Conservation (phyloP, 1,284 basidiomycete genomes). For the Ustilago cynodontis region DNA sequence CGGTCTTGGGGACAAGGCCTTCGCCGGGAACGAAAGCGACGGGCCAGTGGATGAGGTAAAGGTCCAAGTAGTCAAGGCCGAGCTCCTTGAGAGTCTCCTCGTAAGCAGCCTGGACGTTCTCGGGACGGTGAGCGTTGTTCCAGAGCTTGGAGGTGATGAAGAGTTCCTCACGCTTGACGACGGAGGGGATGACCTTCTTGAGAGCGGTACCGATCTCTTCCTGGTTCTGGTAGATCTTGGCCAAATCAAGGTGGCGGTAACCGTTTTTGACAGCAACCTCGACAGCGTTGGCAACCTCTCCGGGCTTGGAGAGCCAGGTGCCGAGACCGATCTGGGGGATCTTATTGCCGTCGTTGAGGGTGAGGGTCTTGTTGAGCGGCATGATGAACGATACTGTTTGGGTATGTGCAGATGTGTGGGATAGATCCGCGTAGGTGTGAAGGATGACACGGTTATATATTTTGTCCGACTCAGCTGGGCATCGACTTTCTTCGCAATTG, state of each 20-base stretch:
- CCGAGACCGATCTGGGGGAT: conserved; percentile 76
- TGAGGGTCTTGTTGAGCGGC: conserved; percentile 59
- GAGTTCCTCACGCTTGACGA: conserved; percentile 72
- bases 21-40: conserved; percentile 71
- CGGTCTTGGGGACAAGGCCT: conserved; percentile 73
- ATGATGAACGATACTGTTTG: conserved; percentile 24
- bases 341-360: conserved; percentile 67
- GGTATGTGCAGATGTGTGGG: not conserved
- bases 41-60: conserved; percentile 87
- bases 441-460: conserved; percentile 21
- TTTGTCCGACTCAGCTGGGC: not conserved
- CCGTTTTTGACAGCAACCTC: conserved; percentile 59
- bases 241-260: conserved; percentile 67
- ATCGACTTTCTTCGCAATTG: not conserved
- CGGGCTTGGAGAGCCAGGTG: conserved; percentile 82
- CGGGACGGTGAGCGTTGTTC: conserved; percentile 76
- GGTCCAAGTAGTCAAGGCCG: conserved; percentile 70
- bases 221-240: conserved; percentile 66
- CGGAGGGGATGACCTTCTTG: conserved; percentile 69
- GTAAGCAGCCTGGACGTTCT: conserved; percentile 68
- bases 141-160: conserved; percentile 74
- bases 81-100: conserved; percentile 71
- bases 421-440: not conserved
- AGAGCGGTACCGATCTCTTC: conserved; percentile 72
- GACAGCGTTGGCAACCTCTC: conserved; percentile 80